Evolutionary conservation across 257 asterid species (phyloP).

Genomic region (Nicotiana obtusifolia): DNA sequence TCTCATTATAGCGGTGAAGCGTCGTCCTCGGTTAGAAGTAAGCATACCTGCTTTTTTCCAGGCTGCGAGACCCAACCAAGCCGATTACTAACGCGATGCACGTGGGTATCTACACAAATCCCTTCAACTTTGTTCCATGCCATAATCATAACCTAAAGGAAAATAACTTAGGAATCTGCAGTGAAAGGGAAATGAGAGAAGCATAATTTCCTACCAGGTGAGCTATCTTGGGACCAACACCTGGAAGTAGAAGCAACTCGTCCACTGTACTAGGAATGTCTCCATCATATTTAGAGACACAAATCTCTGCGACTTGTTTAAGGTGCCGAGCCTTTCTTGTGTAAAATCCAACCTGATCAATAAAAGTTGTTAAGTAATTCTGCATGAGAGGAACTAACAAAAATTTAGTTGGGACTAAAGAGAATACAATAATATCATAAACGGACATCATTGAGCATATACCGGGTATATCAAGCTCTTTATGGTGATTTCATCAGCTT

Average conservation of each 20-base stretch:
- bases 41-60: slow-evolving; percentile 64
- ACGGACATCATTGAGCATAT: slow-evolving; percentile 13
- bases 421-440: neutral
- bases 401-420: neutral
- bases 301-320: slow-evolving; percentile 76
- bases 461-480: slow-evolving; percentile 84
- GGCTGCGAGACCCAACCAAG: slow-evolving; percentile 92
- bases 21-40: neutral
- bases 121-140: slow-evolving; percentile 98
- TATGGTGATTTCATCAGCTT: slow-evolving; percentile 62
- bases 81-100: slow-evolving; percentile 86
- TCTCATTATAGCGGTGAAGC: neutral
- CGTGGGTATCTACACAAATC: slow-evolving; percentile 96
- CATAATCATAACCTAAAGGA: slow-evolving; percentile 75
- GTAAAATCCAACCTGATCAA: slow-evolving; percentile 82
- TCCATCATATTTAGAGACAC: slow-evolving; percentile 59
- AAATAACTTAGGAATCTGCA: neutral
- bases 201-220: slow-evolving; percentile 57
- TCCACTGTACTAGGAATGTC: slow-evolving; percentile 87
- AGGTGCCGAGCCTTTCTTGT: slow-evolving; percentile 82
- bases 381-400: neutral
- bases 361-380: slow-evolving; percentile 11
- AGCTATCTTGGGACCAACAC: slow-evolving; percentile 99
- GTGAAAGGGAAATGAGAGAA: neutral
- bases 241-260: slow-evolving; percentile 83